These are phyloP conservation scores for Blastomyces gilchristii DNA, from an alignment of 2,329 filamentous ascomycete species.

Conservation along the genomic window DNA sequence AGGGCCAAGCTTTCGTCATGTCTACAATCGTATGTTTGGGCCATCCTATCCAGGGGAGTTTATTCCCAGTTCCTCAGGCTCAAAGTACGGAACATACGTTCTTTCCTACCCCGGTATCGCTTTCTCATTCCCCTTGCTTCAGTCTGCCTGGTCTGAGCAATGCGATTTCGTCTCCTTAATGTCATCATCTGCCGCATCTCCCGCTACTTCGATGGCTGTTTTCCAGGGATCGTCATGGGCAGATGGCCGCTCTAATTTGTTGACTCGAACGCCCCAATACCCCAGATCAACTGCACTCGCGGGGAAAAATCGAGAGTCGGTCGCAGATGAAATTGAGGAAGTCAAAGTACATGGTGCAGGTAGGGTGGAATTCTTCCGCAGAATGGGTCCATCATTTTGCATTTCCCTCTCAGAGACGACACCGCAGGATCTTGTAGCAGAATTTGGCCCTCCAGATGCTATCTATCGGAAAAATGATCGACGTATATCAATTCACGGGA, in stretches of 20 bases:
- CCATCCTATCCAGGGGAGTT: constrained; percentile 93
- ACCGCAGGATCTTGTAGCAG: constrained; percentile 80
- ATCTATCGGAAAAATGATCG: constrained; percentile 89
- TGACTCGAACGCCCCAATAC: constrained; percentile 62
- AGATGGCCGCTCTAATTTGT: constrained; percentile 65
- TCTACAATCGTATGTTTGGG: constrained; percentile 88
- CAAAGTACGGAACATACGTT: constrained; percentile 64
- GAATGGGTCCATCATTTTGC: constrained; percentile 55
- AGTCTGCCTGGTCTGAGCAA: constrained; percentile 60
- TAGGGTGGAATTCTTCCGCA: constrained; percentile 64
- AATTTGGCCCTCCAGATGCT: constrained; percentile 84
- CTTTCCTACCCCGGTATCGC: constrained; percentile 91
- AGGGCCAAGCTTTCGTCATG: constrained; percentile 73
- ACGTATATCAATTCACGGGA: constrained; percentile 68
- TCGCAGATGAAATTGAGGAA: constrained; percentile 81
- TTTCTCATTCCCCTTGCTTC: constrained; percentile 74
- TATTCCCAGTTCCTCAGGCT: constrained; percentile 50
- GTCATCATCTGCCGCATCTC: constrained; percentile 63
- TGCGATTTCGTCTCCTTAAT: constrained; percentile 78
- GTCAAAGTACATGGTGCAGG: constrained; percentile 70
- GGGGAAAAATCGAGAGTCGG: constrained; percentile 62
- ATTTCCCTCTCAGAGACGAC: constrained; percentile 77
- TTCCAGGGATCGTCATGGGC: constrained; percentile 89
- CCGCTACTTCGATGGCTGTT: constrained; percentile 78
- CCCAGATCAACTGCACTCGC: constrained; percentile 61